These are phyloP conservation scores for Begonia peltatifolia DNA, from an alignment of 306 rosid species.

Conservation along the genomic window DNA sequence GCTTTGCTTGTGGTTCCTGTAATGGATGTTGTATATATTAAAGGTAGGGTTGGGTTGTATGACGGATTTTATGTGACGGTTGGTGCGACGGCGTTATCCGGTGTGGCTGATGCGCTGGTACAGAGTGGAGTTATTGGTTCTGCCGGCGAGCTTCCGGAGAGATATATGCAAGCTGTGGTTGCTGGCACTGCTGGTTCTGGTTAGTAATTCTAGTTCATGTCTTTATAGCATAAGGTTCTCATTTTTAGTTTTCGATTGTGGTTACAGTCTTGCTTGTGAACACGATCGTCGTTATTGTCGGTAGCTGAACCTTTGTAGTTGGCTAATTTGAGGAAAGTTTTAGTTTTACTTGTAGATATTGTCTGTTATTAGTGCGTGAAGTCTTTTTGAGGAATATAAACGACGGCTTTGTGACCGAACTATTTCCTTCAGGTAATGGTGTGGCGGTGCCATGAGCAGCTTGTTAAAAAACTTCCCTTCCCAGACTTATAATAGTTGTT, in stretches of 20 bases:
- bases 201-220: neutral
- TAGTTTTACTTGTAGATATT: too few species aligned
- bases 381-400: too few species aligned
- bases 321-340: too few species aligned
- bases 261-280: too few species aligned
- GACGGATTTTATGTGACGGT: slow-evolving; percentile 48
- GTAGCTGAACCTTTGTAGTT: too few species aligned
- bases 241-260: neutral
- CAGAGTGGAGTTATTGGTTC: slow-evolving; percentile 71
- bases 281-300: too few species aligned
- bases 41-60: slow-evolving; percentile 68
- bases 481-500: too few species aligned
- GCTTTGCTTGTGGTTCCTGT: slow-evolving; percentile 48
- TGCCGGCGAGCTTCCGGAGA: slow-evolving; percentile 75
- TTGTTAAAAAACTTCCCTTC: too few species aligned
- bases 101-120: slow-evolving; percentile 56
- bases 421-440: too few species aligned
- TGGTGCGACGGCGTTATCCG: slow-evolving; percentile 37
- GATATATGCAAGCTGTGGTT: slow-evolving; percentile 71
- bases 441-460: too few species aligned
- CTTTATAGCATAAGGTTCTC: neutral
- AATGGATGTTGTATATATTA: slow-evolving; percentile 31
- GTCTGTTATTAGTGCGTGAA: too few species aligned
- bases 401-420: too few species aligned
- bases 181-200: slow-evolving; percentile 94